Evolutionary conservation across 805 yeast species (phyloP).

Genomic region (Yamadazyma paraphyllophila): DNA sequence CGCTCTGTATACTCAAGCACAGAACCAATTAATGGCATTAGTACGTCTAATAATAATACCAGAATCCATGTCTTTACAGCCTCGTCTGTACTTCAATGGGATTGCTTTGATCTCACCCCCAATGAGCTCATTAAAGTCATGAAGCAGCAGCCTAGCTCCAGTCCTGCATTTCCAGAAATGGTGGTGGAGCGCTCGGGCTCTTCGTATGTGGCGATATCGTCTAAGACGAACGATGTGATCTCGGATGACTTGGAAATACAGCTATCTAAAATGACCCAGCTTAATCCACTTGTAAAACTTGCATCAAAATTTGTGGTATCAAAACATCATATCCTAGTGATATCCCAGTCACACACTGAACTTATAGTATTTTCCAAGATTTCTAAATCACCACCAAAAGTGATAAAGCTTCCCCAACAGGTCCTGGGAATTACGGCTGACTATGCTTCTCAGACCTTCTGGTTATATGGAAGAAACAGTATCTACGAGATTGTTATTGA

Average conservation of each 20-base stretch:
- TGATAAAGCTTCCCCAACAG: slow-evolving; percentile 10
- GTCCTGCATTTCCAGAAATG: neutral
- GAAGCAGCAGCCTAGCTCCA: slow-evolving; percentile 18
- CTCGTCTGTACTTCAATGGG: slow-evolving; percentile 27
- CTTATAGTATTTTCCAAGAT: slow-evolving; percentile 31
- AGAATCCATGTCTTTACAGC: slow-evolving; percentile 24
- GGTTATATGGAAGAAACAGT: slow-evolving; percentile 64
- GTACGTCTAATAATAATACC: slow-evolving; percentile 20
- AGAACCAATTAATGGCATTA: neutral
- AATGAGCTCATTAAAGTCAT: slow-evolving; percentile 30
- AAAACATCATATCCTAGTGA: slow-evolving; percentile 28
- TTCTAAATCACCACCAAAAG: slow-evolving; percentile 16
- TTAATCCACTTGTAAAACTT: slow-evolving; percentile 5
- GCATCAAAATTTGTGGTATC: slow-evolving; percentile 21
- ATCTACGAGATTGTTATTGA: slow-evolving; percentile 72
- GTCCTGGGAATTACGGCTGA: slow-evolving; percentile 33
- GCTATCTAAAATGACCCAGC: slow-evolving; percentile 17
- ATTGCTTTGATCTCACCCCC: slow-evolving; percentile 28
- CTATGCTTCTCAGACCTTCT: slow-evolving; percentile 50
- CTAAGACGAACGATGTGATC: slow-evolving; percentile 16
- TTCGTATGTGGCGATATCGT: slow-evolving; percentile 15
- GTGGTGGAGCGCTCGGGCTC: slow-evolving; percentile 14
- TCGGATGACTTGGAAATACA: slow-evolving; percentile 33
- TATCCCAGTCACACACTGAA: slow-evolving; percentile 16
- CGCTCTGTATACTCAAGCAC: slow-evolving; percentile 22